Conservation (phyloP, 1,139 yeast species). For the Zhuliangozyma blackwelliae region DNA sequence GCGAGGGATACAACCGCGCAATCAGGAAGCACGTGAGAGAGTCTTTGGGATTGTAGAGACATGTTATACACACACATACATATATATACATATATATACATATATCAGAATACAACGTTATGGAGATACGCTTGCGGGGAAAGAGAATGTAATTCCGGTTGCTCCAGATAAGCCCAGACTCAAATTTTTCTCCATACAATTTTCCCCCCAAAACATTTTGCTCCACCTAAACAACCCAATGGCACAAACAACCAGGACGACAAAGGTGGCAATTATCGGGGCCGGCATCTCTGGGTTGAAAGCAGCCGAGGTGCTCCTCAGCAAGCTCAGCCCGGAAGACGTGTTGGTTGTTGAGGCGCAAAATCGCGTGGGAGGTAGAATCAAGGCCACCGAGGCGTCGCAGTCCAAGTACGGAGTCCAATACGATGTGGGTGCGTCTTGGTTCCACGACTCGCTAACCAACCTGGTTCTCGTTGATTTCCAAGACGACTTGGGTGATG, state of each 20-base stretch:
- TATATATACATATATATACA: too few species aligned
- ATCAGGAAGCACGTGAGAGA: constrained; percentile 64
- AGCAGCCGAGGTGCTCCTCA: constrained; percentile 59
- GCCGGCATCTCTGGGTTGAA: constrained; percentile 83
- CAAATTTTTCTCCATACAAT: too few species aligned
- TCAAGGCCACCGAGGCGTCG: constrained; percentile 26
- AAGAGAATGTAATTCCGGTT: too few species aligned
- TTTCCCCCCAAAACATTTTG: too few species aligned
- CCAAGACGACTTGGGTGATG: constrained; percentile 24
- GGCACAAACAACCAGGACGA: background rate
- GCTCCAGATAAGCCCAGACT: too few species aligned
- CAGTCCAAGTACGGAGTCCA: constrained; percentile 28
- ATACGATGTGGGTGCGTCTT: constrained; percentile 81
- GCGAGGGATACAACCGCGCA: constrained; percentile 58
- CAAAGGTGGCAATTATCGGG: constrained; percentile 48
- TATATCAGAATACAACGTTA: too few species aligned
- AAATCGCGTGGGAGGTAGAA: constrained; percentile 47
- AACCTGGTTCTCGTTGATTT: constrained; percentile 48
- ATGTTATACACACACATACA: too few species aligned
- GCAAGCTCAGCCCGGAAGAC: constrained; percentile 27
- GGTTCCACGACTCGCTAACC: constrained; percentile 77
- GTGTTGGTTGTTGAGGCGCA: constrained; percentile 48
- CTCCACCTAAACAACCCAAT: too few species aligned
- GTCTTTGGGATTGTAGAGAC: constrained; percentile 53
- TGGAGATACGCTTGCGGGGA: too few species aligned